Evolutionary conservation across 2,329 filamentous ascomycete genomes (phyloP), one percentile per base, ranked within the genome.

Genomic region (Colletotrichum sublineola): DNA sequence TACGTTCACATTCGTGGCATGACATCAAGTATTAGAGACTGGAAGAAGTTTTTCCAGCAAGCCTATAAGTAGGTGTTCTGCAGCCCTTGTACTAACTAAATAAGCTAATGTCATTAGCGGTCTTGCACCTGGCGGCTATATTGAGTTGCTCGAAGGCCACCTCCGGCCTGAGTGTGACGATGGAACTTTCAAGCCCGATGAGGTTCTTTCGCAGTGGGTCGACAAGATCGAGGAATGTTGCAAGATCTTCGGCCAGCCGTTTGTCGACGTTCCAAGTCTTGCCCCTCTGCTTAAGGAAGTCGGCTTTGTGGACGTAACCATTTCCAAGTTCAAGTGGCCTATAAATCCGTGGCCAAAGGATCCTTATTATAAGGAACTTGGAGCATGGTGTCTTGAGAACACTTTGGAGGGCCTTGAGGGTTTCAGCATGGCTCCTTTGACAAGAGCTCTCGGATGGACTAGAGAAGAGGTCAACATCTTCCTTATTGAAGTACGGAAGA

Each of bases 41-140:
- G 12, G 81, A 80, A 3, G 79, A 80, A 33, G 78, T 91, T 56
- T 77, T 89, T 60, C 74, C 80, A 52, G 83, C 87, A 75, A 82
- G 5, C 84, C 12, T 88, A 85, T 70, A 77, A 80, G 82, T 82
- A 78, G 53, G 74, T 53, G 38, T 20, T 38, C 38, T 57, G 1
- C 2, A 33, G 5, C 5, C 5, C 18, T 36, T 6, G 20, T 7
- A 12, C 40, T 4, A 18, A 31, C 42, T 8, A 38, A 24, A 14
- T 55, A 36, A 38, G 48, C 46, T 31, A 5, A 24, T 15, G 8
- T 24, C 68, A 75, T 3, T 15, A 42, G 50, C 8, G 29, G 29
- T 14, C 78, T 85, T 0, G 79, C 78, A 8, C 84, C 86, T 0
- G 85, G 81, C 18, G 82, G 81, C 5, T 84, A 82, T 79, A 73